Conservation (phyloP, 2,329 filamentous ascomycete genomes). For the Orbilia quercus region DNA sequence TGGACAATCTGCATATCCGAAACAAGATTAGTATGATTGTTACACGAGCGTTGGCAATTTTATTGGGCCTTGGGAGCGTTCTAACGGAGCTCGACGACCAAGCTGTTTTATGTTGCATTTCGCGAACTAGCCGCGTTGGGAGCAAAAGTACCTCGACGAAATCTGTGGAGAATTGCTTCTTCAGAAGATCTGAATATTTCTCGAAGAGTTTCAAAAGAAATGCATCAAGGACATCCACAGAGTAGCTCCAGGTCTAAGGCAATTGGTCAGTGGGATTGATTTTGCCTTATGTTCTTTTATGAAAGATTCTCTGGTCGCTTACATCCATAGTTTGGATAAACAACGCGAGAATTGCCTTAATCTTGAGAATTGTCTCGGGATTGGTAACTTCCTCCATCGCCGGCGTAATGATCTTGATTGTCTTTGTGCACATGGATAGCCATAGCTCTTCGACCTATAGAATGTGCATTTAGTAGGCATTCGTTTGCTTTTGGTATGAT, state of each 20-base stretch:
- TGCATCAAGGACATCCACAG: constrained; percentile 81
- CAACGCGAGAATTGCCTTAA: constrained; percentile 89
- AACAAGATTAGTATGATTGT: constrained; percentile 35
- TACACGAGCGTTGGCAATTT: constrained; percentile 35
- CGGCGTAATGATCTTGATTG: constrained; percentile 82
- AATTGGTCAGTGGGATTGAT: constrained; percentile 34
- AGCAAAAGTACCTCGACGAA: constrained; percentile 79
- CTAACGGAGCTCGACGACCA: constrained; percentile 38
- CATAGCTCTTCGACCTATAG: constrained; percentile 90
- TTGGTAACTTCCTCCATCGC: constrained; percentile 83
- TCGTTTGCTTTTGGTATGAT: not conserved
- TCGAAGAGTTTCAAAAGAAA: constrained; percentile 90
- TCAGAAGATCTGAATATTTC: constrained; percentile 91
- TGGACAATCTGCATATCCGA: constrained; percentile 70
- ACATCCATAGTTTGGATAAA: constrained; percentile 99
- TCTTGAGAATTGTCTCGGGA: constrained; percentile 89
- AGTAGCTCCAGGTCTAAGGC: constrained; percentile 84
- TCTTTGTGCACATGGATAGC: constrained; percentile 95
- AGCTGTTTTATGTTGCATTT: constrained; percentile 39
- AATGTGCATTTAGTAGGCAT: constrained; percentile 26
- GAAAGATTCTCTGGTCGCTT: constrained; percentile 60
- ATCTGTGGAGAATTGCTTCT: constrained; percentile 90
- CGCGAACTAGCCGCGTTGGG: constrained; percentile 7
- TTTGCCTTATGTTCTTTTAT: not conserved
- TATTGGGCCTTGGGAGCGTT: constrained; percentile 12